Evolutionary conservation across 352 stramenopile genomes (phyloP).

Genomic region (Globisporangium mamillatum): DNA sequence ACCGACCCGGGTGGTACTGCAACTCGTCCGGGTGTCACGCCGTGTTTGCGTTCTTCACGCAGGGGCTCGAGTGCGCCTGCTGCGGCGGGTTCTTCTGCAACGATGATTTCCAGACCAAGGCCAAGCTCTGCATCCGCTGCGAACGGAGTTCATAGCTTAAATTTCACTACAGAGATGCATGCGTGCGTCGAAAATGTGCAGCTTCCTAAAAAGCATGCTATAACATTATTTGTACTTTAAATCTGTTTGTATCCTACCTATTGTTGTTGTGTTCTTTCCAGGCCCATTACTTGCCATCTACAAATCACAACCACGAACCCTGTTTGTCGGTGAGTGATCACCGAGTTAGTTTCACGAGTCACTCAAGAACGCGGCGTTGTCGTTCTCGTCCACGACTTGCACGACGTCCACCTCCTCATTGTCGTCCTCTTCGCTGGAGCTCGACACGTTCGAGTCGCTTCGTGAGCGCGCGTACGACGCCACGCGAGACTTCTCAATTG

Average conservation of each 20-base stretch:
- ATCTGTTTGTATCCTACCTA: conserved; percentile 9
- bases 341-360: not conserved
- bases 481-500: conserved; percentile 12
- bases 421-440: conserved; percentile 14
- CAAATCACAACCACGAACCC: too few relatives aligned
- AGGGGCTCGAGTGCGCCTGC: conserved; percentile 40
- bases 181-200: not conserved
- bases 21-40: conserved; percentile 54
- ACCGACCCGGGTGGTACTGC: conserved; percentile 72
- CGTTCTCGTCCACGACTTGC: conserved; percentile 13
- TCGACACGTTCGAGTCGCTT: conserved; percentile 8
- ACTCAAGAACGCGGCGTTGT: conserved; percentile 3
- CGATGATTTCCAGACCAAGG: conserved; percentile 38
- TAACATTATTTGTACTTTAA: conserved; percentile 20
- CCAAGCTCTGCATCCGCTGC: conserved; percentile 29
- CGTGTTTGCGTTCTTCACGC: conserved; percentile 68
- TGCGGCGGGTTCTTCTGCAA: conserved; percentile 64
- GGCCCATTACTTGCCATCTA: not conserved
- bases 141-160: not conserved
- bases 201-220: conserved; percentile 5
- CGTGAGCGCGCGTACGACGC: conserved; percentile 11
- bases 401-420: conserved; percentile 9
- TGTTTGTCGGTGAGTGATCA: too few relatives aligned
- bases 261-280: conserved; percentile 1
- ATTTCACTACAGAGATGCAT: not conserved